These are phyloP conservation scores for Chara braunii DNA, from an alignment of 139 green algal species.

Conservation along the genomic window DNA sequence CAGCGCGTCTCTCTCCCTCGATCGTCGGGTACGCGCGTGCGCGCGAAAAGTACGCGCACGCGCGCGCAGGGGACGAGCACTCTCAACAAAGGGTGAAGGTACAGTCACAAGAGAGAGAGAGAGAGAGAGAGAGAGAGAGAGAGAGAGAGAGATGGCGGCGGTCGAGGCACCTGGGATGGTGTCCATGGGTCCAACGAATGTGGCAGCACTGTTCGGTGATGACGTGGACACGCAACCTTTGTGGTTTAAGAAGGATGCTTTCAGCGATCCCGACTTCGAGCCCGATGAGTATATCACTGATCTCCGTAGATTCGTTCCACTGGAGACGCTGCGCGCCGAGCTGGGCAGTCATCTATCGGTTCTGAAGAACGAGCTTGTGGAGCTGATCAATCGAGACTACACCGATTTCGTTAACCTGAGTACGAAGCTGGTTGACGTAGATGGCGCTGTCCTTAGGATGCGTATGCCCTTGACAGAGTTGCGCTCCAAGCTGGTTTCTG, in stretches of 20 bases:
- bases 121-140: too few relatives aligned
- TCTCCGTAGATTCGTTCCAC: conserved; percentile 67
- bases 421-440: conserved; percentile 72
- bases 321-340: conserved; percentile 70
- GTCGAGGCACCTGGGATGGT: too few relatives aligned
- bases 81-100: too few relatives aligned
- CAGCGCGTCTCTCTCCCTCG: too few relatives aligned
- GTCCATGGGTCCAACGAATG: conserved; percentile 9
- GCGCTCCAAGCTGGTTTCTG: conserved; percentile 23
- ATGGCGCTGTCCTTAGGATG: conserved; percentile 76
- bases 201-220: conserved; percentile 33
- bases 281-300: conserved; percentile 66
- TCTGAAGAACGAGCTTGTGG: conserved; percentile 70
- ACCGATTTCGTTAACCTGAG: conserved; percentile 83
- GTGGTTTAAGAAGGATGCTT: conserved; percentile 75
- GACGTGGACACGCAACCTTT: conserved; percentile 38
- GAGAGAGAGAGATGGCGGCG: too few relatives aligned
- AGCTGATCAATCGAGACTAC: conserved; percentile 94
- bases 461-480: conserved; percentile 61
- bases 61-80: too few relatives aligned
- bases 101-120: too few relatives aligned
- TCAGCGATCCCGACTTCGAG: conserved; percentile 62
- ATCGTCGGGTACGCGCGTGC: too few relatives aligned
- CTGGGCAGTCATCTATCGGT: conserved; percentile 60
- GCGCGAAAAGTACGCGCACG: too few relatives aligned